Evolutionary conservation across 192 early-diverging fungal genomes (phyloP).

Genomic region (Coemansia sp.): DNA sequence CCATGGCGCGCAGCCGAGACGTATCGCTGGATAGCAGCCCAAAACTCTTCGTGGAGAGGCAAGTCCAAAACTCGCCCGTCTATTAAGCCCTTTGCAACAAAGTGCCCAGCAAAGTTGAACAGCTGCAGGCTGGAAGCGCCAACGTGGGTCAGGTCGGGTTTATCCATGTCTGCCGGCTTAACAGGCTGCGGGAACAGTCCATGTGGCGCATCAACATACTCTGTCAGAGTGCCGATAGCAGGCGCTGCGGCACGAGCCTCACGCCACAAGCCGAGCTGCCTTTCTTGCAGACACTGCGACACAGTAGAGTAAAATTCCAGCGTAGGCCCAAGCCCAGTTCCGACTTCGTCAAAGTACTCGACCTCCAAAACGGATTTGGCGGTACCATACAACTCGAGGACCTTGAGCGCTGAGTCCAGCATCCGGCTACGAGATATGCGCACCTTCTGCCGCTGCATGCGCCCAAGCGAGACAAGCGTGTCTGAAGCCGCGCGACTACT

Average conservation of each 20-base stretch:
- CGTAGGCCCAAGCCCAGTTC: slow-evolving; percentile 87
- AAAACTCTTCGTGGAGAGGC: slow-evolving; percentile 71
- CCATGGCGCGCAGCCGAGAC: not conserved
- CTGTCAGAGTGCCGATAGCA: not conserved
- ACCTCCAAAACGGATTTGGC: slow-evolving; percentile 76
- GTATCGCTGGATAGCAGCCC: slow-evolving; percentile 65
- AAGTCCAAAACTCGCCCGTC: slow-evolving; percentile 86
- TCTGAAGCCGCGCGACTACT: slow-evolving; percentile 1
- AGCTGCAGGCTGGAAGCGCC: slow-evolving; percentile 27
- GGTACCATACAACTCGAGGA: slow-evolving; percentile 79
- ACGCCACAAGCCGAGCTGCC: slow-evolving; percentile 65
- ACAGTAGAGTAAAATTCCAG: slow-evolving; percentile 89
- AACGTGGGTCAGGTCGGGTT: not conserved
- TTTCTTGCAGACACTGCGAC: slow-evolving; percentile 69
- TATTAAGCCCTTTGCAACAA: slow-evolving; percentile 84
- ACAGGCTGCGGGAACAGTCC: slow-evolving; percentile 59
- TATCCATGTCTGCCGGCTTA: not conserved
- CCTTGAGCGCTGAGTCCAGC: slow-evolving; percentile 78
- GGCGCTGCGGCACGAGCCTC: slow-evolving; percentile 21
- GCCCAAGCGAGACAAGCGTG: slow-evolving; percentile 56
- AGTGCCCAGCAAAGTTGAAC: slow-evolving; percentile 77
- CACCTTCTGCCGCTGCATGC: slow-evolving; percentile 86
- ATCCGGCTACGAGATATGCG: slow-evolving; percentile 74
- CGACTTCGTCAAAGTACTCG: slow-evolving; percentile 93
- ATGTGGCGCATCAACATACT: slow-evolving; percentile 50